Evolutionary conservation across 345 rosid species (phyloP).

Genomic region (Microcos paniculata): DNA sequence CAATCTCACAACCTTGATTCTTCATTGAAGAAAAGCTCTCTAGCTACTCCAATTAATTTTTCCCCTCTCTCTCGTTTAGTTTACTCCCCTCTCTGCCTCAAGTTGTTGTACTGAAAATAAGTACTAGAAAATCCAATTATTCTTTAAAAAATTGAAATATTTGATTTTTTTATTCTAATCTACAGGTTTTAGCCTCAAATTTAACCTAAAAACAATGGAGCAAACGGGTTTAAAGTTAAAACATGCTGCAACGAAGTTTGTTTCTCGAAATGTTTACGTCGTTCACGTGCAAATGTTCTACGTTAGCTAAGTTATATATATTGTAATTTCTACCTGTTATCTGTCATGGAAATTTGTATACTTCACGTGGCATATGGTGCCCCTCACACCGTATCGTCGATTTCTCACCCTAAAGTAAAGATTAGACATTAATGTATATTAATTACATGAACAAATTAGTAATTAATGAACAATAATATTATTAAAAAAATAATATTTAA

Average conservation of each 20-base stretch:
- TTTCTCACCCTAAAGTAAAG: no score
- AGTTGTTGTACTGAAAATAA: not conserved
- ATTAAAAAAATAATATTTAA: no score
- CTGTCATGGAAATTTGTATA: not conserved
- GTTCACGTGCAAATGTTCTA: conserved; percentile 39
- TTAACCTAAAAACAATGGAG: not conserved
- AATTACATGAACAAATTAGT: no score
- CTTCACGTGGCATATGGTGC: conserved; percentile 7
- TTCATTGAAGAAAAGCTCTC: conserved; percentile 53
- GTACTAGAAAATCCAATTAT: not conserved
- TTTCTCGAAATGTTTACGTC: not conserved
- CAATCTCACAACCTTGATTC: conserved; percentile 84
- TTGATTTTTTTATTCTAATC: not conserved
- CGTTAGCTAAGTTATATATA: not conserved
- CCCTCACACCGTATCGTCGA: no score
- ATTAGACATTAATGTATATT: no score
- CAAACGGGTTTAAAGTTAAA: not conserved
- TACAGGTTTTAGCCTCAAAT: not conserved
- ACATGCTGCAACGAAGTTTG: not conserved
- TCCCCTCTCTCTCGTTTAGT: conserved; percentile 5
- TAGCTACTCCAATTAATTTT: no score
- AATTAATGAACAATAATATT: no score
- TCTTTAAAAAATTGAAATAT: not conserved
- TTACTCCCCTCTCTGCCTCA: conserved; percentile 14
- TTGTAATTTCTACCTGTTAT: not conserved